Percentiles rank a stretch among this genome's conserved stretches.
Evolutionary conservation across 192 early-diverging fungal species (phyloP).

Genomic region (Gonapodya prolifera): DNA sequence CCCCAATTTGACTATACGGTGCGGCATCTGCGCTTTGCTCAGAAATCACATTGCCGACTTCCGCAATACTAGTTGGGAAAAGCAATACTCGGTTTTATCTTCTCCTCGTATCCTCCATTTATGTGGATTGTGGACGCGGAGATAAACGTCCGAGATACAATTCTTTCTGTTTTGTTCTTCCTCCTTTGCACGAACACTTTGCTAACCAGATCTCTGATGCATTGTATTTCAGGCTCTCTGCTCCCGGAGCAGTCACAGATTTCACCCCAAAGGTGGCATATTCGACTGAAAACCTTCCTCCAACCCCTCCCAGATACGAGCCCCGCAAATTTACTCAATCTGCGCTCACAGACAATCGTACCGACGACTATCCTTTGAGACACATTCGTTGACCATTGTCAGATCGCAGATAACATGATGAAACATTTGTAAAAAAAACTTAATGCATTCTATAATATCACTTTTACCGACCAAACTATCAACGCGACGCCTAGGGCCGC

Average conservation of each 20-base stretch:
- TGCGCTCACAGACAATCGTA: background rate
- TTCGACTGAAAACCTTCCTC: background rate
- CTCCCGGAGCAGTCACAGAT: background rate
- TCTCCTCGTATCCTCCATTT: too few species aligned
- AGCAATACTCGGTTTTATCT: too few species aligned
- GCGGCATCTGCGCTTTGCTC: too few species aligned
- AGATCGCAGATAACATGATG: background rate
- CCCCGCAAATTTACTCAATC: background rate
- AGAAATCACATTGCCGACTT: too few species aligned
- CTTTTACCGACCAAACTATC: background rate
- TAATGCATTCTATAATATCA: background rate
- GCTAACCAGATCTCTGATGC: background rate
- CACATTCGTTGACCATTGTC: background rate
- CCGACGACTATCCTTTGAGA: background rate
- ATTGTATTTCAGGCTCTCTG: background rate
- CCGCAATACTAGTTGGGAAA: too few species aligned
- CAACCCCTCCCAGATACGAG: background rate
- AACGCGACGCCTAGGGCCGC: background rate
- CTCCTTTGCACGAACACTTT: background rate
- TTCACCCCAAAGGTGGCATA: background rate
- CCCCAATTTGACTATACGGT: too few species aligned
- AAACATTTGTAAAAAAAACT: background rate
- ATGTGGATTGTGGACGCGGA: too few species aligned
- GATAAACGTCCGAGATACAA: too few species aligned
- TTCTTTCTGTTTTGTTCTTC: background rate